Evolutionary conservation across 441 rosid species (phyloP), one percentile per base, ranked within the genome.

Genomic region (Mallotus japonicus): DNA sequence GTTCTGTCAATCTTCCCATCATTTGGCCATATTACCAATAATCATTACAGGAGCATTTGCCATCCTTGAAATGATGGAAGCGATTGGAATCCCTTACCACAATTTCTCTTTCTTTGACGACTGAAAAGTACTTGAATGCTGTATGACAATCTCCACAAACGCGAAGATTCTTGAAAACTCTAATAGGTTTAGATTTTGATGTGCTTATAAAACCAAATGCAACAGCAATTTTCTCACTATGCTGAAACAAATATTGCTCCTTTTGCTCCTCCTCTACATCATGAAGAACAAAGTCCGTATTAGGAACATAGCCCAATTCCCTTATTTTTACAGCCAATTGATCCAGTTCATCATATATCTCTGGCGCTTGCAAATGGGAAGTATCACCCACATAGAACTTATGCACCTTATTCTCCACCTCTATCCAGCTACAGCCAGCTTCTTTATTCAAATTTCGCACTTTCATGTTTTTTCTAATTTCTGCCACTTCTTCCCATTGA

Each of bases 81-180:
- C 70, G 70, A 67, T 67, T 67, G 8, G 70, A 67, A 67, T 67
- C 70, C 46, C 70, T 50, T 14, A 67, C 70, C 59, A 67, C 70
- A 49, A 67, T 67, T 67, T 67, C 70, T 51, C 70, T 50, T 67
- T n/a, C 70, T 67, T 51, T 67, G 20, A 51, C 59, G 4, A 67
- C 20, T 12, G 70, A 67, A 51, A 67, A 67, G 70, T 67, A 67
- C n/a, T 67, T 67, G 59, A 67, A 67, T 50, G 70, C 70, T 67
- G 70, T 67, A 15, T 67, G 70, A 65, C 88, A 90, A 57, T 88
- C 95, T 28, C 88, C 84, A 1, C 88, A 90, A 32, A 88, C 81
- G 4, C 89, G 73, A 19, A 88, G 86, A 74, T 88, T 90, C 85
- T 67, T 67, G 12, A 67, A 67, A 11, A 67, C 71, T 46, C 71